Evolutionary conservation across 2,329 filamentous ascomycete species (phyloP).

Genomic region (Elsinoe arachidis): DNA sequence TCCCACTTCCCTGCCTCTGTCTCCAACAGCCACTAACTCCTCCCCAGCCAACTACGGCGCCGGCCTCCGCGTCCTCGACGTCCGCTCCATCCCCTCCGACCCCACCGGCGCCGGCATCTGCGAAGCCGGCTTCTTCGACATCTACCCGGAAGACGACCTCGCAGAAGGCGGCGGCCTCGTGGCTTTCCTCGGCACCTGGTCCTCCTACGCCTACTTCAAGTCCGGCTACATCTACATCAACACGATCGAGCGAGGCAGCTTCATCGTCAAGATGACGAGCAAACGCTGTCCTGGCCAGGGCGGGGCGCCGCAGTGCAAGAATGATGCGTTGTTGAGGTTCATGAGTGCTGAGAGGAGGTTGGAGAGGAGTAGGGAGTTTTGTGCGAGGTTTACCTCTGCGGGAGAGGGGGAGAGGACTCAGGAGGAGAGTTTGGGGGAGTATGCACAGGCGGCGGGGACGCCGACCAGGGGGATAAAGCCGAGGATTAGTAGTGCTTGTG

Average conservation of each 20-base stretch:
- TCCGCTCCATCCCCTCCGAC: conserved; percentile 31
- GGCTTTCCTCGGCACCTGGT: conserved; percentile 36
- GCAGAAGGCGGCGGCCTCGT: conserved; percentile 29
- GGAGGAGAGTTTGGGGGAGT: conserved; percentile 17
- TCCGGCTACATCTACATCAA: conserved; percentile 45
- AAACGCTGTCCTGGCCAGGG: conserved; percentile 14
- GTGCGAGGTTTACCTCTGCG: conserved; percentile 16
- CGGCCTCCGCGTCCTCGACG: conserved; percentile 29
- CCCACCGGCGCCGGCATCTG: conserved; percentile 39
- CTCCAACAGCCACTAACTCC: not conserved
- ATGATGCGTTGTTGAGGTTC: conserved; percentile 15
- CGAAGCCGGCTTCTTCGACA: conserved; percentile 44
- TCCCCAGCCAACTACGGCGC: conserved; percentile 27
- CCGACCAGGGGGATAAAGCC: conserved; percentile 11
- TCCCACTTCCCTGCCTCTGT: too few relatives aligned
- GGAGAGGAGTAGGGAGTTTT: conserved; percentile 18
- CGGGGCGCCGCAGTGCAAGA: conserved; percentile 15
- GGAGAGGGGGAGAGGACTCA: conserved; percentile 15
- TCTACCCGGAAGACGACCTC: conserved; percentile 43
- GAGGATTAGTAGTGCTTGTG: conserved; percentile 19
- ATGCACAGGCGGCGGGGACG: conserved; percentile 14
- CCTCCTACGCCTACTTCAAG: conserved; percentile 41
- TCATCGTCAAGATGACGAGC: conserved; percentile 35
- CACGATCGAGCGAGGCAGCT: conserved; percentile 45
- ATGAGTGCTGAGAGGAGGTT: conserved; percentile 14